These are phyloP conservation scores for Narthecium ossifragum DNA, from an alignment of 106 monocot genomes.

Conservation along the genomic window DNA sequence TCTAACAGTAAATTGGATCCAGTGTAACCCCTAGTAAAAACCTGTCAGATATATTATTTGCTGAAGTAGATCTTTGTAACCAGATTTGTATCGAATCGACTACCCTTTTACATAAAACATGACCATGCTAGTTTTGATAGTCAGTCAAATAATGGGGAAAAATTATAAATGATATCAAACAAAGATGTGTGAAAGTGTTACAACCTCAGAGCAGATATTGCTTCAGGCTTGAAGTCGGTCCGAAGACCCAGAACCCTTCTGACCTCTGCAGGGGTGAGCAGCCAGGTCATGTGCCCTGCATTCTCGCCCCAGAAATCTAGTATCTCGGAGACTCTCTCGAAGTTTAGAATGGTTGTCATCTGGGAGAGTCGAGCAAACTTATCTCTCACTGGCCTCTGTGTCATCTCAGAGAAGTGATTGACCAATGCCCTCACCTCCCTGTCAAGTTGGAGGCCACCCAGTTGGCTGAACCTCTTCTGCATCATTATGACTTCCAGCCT, in stretches of 20 bases:
- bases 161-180: too few relatives aligned
- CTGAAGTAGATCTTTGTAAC: too few relatives aligned
- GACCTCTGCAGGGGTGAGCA: constrained; percentile 91
- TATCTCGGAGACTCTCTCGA: constrained; percentile 93
- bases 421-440: constrained; percentile 85
- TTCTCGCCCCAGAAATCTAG: constrained; percentile 98
- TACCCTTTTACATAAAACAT: too few relatives aligned
- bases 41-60: too few relatives aligned
- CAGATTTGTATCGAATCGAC: too few relatives aligned
- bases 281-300: constrained; percentile 92
- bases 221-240: constrained; percentile 84
- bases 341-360: constrained; percentile 80
- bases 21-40: too few relatives aligned
- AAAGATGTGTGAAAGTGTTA: too few relatives aligned
- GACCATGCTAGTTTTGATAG: too few relatives aligned
- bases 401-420: constrained; percentile 88
- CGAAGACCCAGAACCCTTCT: constrained; percentile 83
- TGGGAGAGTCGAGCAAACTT: constrained; percentile 92
- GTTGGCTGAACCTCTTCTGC: constrained; percentile 94
- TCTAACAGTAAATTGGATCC: neutral
- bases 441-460: constrained; percentile 93
- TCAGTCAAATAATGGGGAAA: too few relatives aligned
- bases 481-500: constrained; percentile 95
- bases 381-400: constrained; percentile 86
- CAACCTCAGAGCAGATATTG: constrained; percentile 82